Evolutionary conservation across 1,284 basidiomycete genomes (phyloP).

Genomic region (Microbotryum lychnidis-dioicae): DNA sequence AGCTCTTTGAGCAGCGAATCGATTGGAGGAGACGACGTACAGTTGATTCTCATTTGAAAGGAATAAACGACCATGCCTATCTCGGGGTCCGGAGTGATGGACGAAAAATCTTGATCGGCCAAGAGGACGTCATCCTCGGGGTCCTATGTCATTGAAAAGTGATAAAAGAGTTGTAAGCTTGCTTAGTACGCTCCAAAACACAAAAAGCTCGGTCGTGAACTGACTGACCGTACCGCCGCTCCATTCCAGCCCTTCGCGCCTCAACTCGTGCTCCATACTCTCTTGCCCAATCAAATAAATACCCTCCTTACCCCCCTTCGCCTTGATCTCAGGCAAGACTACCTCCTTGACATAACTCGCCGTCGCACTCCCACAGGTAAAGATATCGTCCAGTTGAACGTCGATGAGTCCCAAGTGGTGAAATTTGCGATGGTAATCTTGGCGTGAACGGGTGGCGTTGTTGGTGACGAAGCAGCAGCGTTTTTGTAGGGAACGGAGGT

Average conservation of each 20-base stretch:
- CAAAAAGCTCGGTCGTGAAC: too few relatives aligned
- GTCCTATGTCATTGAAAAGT: constrained; percentile 48
- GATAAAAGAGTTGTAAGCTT: too few relatives aligned
- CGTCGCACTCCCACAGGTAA: constrained; percentile 87
- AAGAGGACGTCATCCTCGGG: constrained; percentile 69
- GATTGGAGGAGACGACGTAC: too few relatives aligned
- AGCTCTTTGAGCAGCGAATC: too few relatives aligned
- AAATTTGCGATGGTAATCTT: constrained; percentile 81
- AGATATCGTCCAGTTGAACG: constrained; percentile 71
- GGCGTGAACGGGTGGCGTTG: constrained; percentile 90
- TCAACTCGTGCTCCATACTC: constrained; percentile 87
- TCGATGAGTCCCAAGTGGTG: constrained; percentile 78
- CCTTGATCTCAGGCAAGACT: constrained; percentile 48
- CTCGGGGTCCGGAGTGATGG: constrained; percentile 58
- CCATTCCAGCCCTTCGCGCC: constrained; percentile 67
- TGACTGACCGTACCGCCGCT: constrained; percentile 70
- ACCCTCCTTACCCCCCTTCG: constrained; percentile 1
- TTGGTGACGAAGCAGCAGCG: constrained; percentile 86
- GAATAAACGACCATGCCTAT: constrained; percentile 75
- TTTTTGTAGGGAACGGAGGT: constrained; percentile 55
- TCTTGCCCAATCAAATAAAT: constrained; percentile 83
- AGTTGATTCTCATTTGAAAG: constrained; percentile 40
- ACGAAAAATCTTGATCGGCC: constrained; percentile 58
- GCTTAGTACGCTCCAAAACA: too few relatives aligned
- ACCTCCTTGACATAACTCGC: constrained; percentile 88